Evolutionary conservation across 129 eudicot genomes (phyloP).

Genomic region (Pulicaria dysenterica): DNA sequence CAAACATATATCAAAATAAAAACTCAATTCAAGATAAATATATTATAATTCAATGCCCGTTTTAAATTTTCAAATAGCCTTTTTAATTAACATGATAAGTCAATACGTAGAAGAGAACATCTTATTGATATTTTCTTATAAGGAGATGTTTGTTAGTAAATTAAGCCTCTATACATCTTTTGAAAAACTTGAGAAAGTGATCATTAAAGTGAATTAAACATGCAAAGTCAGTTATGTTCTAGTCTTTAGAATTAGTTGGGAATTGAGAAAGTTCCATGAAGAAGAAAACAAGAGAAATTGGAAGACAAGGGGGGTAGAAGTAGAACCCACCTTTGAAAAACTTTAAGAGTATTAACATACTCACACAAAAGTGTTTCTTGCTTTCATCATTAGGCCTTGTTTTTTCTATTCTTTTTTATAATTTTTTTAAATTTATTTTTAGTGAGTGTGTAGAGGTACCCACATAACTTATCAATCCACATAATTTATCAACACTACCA

Average conservation of each 20-base stretch:
- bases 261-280: slow-evolving; percentile 28
- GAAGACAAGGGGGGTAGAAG: slow-evolving; percentile 26
- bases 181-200: not conserved
- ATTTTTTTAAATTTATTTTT: not conserved
- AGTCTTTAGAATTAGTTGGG: not conserved
- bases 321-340: slow-evolving; percentile 44
- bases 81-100: not conserved
- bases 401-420: not conserved
- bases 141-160: too few relatives aligned
- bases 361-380: slow-evolving; percentile 36
- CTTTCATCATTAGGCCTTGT: slow-evolving; percentile 41
- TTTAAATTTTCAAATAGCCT: too few relatives aligned
- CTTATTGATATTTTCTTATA: too few relatives aligned
- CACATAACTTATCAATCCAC: slow-evolving; percentile 7
- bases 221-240: not conserved
- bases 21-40: not conserved
- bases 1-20: not conserved
- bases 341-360: slow-evolving; percentile 16
- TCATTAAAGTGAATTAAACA: not conserved
- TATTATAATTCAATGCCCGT: too few relatives aligned
- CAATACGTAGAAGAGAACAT: too few relatives aligned
- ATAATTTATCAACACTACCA: slow-evolving; percentile 15
- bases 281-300: slow-evolving; percentile 33
- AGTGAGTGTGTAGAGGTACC: slow-evolving; percentile 30
- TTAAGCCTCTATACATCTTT: too few relatives aligned